Evolutionary conservation across 1,284 basidiomycete species (phyloP).

Genomic region (Melanopsichium pennsylvanicum): DNA sequence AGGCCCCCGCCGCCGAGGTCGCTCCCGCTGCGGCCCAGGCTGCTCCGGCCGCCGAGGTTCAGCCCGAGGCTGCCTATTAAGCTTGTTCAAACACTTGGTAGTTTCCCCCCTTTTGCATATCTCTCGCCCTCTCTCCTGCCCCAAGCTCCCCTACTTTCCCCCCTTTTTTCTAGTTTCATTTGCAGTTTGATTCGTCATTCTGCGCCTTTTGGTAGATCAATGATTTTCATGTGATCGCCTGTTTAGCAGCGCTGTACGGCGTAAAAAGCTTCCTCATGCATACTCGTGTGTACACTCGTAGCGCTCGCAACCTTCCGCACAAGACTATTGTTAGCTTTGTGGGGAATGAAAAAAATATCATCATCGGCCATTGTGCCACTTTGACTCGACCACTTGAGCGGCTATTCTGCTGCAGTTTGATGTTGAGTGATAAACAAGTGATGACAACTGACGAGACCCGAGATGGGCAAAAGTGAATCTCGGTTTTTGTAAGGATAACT

Average conservation of each 20-base stretch:
- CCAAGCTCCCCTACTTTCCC: conserved; percentile 39
- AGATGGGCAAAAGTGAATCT: no score
- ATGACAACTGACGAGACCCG: no score
- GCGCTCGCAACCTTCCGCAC: conserved; percentile 15
- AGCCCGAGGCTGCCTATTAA: conserved; percentile 57
- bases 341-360: conserved; percentile 31
- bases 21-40: conserved; percentile 41
- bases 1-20: conserved; percentile 51
- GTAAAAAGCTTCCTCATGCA: conserved; percentile 8
- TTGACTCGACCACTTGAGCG: no score
- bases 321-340: no score
- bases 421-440: no score
- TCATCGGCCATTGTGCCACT: conserved; percentile 21
- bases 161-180: conserved; percentile 38
- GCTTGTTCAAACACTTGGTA: background rate
- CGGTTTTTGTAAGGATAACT: no score
- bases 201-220: conserved; percentile 7
- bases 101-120: conserved; percentile 25
- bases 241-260: conserved; percentile 17
- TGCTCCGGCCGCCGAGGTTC: conserved; percentile 50
- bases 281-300: background rate
- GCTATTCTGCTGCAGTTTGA: background rate
- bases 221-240: conserved; percentile 9
- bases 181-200: conserved; percentile 7
- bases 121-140: conserved; percentile 44